Evolutionary conservation across 2,329 filamentous ascomycete species (phyloP).

Genomic region (Penicillium expansum): DNA sequence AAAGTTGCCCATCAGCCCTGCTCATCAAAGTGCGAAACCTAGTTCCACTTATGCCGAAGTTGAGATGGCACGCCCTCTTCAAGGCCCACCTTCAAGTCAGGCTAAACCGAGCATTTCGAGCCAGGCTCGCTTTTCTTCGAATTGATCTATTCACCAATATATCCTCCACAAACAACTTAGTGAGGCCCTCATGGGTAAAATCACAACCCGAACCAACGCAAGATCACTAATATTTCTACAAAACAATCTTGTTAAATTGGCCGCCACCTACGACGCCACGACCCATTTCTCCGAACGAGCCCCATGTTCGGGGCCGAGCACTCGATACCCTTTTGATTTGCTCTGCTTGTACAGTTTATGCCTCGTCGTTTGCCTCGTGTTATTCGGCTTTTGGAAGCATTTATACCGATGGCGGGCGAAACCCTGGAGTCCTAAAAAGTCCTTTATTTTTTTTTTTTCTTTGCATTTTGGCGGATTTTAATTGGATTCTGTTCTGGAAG

Average conservation of each 20-base stretch:
- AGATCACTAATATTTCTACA: slow-evolving; percentile 7
- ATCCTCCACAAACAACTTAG: neutral
- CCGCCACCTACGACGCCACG: slow-evolving; percentile 13
- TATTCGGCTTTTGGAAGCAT: slow-evolving; percentile 19
- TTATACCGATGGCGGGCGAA: slow-evolving; percentile 23
- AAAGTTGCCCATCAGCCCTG: slow-evolving; percentile 6
- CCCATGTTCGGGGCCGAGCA: slow-evolving; percentile 19
- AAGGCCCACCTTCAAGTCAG: neutral
- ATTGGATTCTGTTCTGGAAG: slow-evolving; percentile 8
- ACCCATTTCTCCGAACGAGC: slow-evolving; percentile 18
- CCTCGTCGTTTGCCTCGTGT: slow-evolving; percentile 24
- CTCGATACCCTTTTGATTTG: slow-evolving; percentile 33
- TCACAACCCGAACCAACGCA: neutral
- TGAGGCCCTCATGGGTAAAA: neutral
- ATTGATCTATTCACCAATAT: neutral
- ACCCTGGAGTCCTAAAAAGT: slow-evolving; percentile 28
- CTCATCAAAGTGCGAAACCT: neutral
- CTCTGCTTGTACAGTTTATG: slow-evolving; percentile 26
- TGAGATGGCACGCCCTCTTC: neutral
- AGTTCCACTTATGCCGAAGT: neutral
- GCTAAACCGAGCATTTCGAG: neutral
- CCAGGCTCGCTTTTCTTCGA: neutral
- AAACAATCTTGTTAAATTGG: slow-evolving; percentile 9
- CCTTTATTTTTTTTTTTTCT: slow-evolving; percentile 13
- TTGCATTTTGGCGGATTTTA: slow-evolving; percentile 20